Base-by-base conservation (phyloP, 2,329 filamentous ascomycete species). In the Arthrocladium fulminans region DNA sequence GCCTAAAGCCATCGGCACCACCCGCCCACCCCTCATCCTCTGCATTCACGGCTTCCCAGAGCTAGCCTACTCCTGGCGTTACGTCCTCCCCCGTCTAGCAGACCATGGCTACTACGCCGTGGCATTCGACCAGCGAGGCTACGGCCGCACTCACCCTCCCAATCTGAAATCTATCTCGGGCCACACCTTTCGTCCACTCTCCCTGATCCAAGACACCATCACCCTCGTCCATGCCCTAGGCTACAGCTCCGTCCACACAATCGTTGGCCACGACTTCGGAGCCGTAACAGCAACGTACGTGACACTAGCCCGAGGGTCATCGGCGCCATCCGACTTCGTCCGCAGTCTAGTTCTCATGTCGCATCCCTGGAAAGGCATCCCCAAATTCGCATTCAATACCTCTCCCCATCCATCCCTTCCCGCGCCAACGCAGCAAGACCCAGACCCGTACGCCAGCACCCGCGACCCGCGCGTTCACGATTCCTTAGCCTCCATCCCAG, bases 251-350 rank as follows among this genome's bases (percentile, higher is more conserved):
- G 79, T 80, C 2, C 63, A 70, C 40, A 79, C 77, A 58, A 70
- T 85, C 24, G 70, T 83, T 1, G 81, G 82, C 2, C 81, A 85
- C 59, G 81, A 85, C 62, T 81, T 81, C 50, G 82, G 82, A 4
- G 81, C 74, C 5, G 74, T 84, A 2, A 73, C 73, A 2, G 74
- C 78, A 0, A 73, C 76, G 13, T 71, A 77, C 66, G 76, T 75
- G 51, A 78, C 79, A 0, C 63, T 85, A 19, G 75, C 78, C 55
- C 69, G 82, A 1, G 44, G 44, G 32, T 47, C 44, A 17, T 20
- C 23, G 3, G 30, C 44, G n/a, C 44, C 44, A 15, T 79, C 80
- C 0, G 82, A 86, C 61, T 64, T 86, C 27, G 84, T 86, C 63
- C 69, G 68, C 39, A 74, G 75, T 6, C 72, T 80, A 1, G 67